A percentile compares a stretch with the other conserved stretches of the same genome.
Evolutionary conservation across 2,329 filamentous ascomycete genomes (phyloP).

Genomic region (Blumeria hordei): DNA sequence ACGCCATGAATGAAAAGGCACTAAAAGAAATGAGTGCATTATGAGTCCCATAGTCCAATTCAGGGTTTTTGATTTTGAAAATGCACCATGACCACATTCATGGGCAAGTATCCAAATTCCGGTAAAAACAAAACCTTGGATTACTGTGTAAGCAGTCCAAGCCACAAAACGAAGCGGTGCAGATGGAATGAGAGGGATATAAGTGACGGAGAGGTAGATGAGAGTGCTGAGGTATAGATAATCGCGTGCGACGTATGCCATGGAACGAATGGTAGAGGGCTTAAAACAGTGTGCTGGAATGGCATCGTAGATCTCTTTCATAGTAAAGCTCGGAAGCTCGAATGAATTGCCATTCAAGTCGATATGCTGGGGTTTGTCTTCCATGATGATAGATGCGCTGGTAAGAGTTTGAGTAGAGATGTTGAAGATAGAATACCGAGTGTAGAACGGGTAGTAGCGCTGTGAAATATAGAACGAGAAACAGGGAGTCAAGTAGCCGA

Average conservation of each 20-base stretch:
- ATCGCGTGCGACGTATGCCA: constrained; percentile 34
- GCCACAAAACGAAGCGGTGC: constrained; percentile 22
- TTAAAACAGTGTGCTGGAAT: constrained; percentile 41
- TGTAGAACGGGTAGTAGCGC: no score
- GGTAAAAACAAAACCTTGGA: constrained; percentile 42
- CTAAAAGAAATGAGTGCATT: constrained; percentile 39
- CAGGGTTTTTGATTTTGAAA: constrained; percentile 29
- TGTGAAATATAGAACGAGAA: no score
- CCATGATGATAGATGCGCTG: not conserved
- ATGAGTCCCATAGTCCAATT: constrained; percentile 41
- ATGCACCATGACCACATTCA: constrained; percentile 48
- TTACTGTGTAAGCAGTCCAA: constrained; percentile 36
- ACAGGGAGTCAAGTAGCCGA: no score
- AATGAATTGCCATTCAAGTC: constrained; percentile 15
- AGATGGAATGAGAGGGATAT: constrained; percentile 27
- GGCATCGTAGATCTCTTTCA: constrained; percentile 19
- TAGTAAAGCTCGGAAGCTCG: constrained; percentile 15
- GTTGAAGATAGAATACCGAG: no score
- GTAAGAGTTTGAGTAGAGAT: not conserved
- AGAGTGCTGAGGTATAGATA: constrained; percentile 25
- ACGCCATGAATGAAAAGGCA: constrained; percentile 53
- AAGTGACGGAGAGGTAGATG: constrained; percentile 24
- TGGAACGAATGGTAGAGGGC: constrained; percentile 27
- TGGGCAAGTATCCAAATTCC: constrained; percentile 51
- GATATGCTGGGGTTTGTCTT: constrained; percentile 8